Evolutionary conservation across 2,329 filamentous ascomycete genomes (phyloP).

Genomic region (Aspergillus udagawae): DNA sequence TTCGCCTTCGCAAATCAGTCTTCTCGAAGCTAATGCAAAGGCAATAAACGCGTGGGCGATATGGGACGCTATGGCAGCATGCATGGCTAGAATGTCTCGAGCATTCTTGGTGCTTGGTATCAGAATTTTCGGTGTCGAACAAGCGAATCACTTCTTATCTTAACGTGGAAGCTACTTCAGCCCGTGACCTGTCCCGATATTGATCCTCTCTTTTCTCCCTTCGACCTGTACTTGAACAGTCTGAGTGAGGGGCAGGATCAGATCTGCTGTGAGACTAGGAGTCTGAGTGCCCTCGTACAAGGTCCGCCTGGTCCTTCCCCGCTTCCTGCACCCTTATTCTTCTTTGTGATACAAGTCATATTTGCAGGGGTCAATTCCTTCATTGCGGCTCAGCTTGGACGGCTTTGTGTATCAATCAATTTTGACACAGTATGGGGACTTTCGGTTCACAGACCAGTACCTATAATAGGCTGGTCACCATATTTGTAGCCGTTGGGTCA

Average conservation of each 20-base stretch:
- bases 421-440: conserved; percentile 21
- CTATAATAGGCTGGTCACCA: conserved; percentile 37
- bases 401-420: not conserved
- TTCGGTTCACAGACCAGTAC: conserved; percentile 35
- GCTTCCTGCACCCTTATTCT: not conserved
- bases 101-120: not conserved
- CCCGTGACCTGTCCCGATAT: not conserved
- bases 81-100: not conserved
- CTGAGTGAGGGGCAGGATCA: not conserved
- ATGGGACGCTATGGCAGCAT: not conserved
- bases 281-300: not conserved
- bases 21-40: not conserved
- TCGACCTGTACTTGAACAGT: not conserved
- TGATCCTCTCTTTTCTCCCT: not conserved
- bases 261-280: not conserved
- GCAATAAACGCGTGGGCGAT: not conserved
- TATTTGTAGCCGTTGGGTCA: conserved; percentile 38
- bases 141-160: not conserved
- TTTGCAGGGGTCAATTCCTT: not conserved
- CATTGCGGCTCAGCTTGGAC: not conserved
- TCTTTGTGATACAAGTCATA: not conserved
- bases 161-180: not conserved
- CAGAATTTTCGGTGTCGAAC: not conserved
- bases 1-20: not conserved
- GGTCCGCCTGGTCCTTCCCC: not conserved